Conservation (phyloP, 2,329 filamentous ascomycete species). For the Penicillium expansum region DNA sequence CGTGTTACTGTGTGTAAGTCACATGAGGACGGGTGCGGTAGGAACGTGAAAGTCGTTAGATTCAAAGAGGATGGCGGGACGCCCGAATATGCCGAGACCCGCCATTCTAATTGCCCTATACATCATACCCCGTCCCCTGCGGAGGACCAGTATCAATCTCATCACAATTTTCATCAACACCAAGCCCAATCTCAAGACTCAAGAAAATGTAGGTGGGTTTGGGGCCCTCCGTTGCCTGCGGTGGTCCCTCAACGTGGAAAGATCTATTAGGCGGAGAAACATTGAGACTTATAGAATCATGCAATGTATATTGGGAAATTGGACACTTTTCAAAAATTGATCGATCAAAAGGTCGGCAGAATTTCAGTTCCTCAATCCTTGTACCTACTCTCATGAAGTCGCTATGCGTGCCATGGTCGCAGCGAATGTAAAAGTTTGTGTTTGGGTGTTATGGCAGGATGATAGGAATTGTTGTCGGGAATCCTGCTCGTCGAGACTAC, state of each 20-base stretch:
- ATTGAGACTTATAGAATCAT: background rate
- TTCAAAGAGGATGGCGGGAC: background rate
- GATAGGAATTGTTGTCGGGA: background rate
- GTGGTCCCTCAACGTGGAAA: background rate
- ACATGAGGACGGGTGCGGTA: background rate
- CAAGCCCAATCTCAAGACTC: background rate
- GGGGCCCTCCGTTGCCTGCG: background rate
- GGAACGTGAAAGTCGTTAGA: background rate
- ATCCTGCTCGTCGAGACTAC: too few relatives aligned
- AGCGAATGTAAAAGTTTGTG: background rate
- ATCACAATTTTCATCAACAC: background rate
- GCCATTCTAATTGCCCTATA: background rate
- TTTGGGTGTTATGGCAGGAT: background rate
- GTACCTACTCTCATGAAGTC: background rate
- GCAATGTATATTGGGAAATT: background rate
- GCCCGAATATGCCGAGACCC: background rate
- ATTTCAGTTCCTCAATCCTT: background rate
- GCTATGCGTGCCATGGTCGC: too few relatives aligned
- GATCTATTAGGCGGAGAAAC: background rate
- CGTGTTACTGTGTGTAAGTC: background rate
- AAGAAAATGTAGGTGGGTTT: background rate
- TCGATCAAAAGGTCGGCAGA: background rate
- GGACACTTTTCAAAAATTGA: rapidly evolving
- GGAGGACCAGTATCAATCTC: background rate
- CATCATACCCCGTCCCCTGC: background rate